Evolutionary conservation across 768 basidiomycete species (phyloP).

Genomic region (Phylloporus sp.): DNA sequence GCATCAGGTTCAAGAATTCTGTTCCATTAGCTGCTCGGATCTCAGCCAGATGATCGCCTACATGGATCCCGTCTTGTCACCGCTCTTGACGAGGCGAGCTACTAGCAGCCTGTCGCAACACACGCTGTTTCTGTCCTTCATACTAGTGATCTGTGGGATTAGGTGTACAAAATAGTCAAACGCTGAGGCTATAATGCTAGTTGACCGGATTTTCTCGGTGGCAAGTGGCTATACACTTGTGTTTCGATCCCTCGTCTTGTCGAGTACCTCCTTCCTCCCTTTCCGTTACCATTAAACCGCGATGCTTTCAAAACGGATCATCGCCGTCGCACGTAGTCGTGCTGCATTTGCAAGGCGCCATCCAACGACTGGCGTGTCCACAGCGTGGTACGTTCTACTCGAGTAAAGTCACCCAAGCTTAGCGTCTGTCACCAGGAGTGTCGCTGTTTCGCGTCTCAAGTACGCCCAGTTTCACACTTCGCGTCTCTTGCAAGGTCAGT

Average conservation of each 20-base stretch:
- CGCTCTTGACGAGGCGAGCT: too few relatives aligned
- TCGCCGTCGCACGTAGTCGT: conserved; percentile 62
- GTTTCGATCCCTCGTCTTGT: neutral
- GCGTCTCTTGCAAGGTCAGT: conserved; percentile 62
- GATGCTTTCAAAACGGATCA: conserved; percentile 72
- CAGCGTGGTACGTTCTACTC: conserved; percentile 42
- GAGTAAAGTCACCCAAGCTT: conserved; percentile 4
- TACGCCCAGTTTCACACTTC: conserved; percentile 69
- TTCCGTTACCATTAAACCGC: neutral
- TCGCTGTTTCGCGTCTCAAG: conserved; percentile 43
- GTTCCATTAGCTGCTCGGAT: too few relatives aligned
- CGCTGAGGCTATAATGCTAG: too few relatives aligned
- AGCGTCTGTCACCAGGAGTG: conserved; percentile 36
- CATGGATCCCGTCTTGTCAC: too few relatives aligned
- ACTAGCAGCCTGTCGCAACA: too few relatives aligned
- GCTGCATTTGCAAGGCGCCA: conserved; percentile 39
- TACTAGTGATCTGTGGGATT: too few relatives aligned
- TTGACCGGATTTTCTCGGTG: conserved; percentile 13
- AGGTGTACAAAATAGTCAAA: too few relatives aligned
- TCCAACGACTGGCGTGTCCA: conserved; percentile 35
- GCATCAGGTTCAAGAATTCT: too few relatives aligned
- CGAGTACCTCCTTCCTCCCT: neutral
- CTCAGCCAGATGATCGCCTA: too few relatives aligned
- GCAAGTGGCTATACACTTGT: conserved; percentile 18
- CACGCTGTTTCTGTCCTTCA: too few relatives aligned